These are phyloP conservation scores for Lanmaoa rubissima DNA, from an alignment of 768 basidiomycete species.

Conservation along the genomic window DNA sequence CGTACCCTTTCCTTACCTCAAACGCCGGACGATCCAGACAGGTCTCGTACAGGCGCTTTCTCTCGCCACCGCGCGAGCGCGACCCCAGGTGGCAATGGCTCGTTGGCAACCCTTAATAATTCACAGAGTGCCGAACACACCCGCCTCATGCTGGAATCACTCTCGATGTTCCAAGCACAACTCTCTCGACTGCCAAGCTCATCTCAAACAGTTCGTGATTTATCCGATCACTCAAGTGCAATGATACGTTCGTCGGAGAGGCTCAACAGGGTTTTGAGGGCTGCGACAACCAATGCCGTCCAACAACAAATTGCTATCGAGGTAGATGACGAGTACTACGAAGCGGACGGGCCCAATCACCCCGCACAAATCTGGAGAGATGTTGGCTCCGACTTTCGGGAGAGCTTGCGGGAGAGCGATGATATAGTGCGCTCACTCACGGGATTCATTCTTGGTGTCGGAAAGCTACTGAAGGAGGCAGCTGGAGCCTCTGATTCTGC, in stretches of 20 bases:
- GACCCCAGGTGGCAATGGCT: constrained; percentile 19
- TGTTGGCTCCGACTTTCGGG: constrained; percentile 70
- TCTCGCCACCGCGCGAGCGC: constrained; percentile 14
- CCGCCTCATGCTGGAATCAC: constrained; percentile 65
- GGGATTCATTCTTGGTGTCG: constrained; percentile 71
- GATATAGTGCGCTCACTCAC: constrained; percentile 78
- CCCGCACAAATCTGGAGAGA: constrained; percentile 62
- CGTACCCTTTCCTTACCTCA: constrained; percentile 15
- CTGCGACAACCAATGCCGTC: constrained; percentile 55
- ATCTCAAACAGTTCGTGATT: constrained; percentile 47
- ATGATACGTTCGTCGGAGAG: constrained; percentile 66
- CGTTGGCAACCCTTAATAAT: constrained; percentile 7
- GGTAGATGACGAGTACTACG: constrained; percentile 47
- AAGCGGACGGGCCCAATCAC: constrained; percentile 31
- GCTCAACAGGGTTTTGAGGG: constrained; percentile 59
- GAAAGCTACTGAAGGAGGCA: constrained; percentile 63
- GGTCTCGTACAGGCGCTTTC: constrained; percentile 8
- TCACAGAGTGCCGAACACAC: constrained; percentile 54
- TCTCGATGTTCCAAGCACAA: constrained; percentile 68
- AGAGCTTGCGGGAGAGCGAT: constrained; percentile 69
- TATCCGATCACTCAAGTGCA: constrained; percentile 58
- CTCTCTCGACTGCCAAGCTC: constrained; percentile 53
- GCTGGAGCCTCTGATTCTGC: constrained; percentile 32
- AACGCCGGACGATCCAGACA: constrained; percentile 16
- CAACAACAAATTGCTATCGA: constrained; percentile 77